Evolutionary conservation across 352 stramenopile genomes (phyloP).

Genomic region (Pythium folliculosum): DNA sequence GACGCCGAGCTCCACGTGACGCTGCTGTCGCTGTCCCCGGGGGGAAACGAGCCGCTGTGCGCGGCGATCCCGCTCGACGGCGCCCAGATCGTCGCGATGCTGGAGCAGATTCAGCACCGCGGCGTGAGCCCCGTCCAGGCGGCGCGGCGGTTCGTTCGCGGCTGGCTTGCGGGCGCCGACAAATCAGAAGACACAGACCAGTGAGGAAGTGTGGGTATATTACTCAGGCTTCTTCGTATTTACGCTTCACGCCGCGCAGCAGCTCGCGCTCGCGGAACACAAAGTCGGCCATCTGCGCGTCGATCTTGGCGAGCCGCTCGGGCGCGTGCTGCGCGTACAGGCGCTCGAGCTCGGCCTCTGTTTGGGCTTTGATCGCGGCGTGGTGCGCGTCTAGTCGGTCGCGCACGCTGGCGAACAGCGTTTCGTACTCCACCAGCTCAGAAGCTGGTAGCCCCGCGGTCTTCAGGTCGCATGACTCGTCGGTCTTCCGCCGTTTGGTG

Average conservation of each 20-base stretch:
- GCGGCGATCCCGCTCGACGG: background rate
- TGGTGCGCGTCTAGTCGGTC: conserved; percentile 38
- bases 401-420: conserved; percentile 36
- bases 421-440: conserved; percentile 30
- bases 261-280: conserved; percentile 49
- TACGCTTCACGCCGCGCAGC: conserved; percentile 41
- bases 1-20: conserved; percentile 3
- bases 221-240: conserved; percentile 39
- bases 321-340: conserved; percentile 55
- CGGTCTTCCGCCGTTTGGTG: background rate
- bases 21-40: background rate
- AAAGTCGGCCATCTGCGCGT: conserved; percentile 50
- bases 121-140: background rate
- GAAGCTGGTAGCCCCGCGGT: background rate
- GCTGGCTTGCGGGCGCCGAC: background rate
- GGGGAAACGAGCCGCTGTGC: background rate
- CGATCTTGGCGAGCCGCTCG: conserved; percentile 55
- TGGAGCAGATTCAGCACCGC: conserved; percentile 24
- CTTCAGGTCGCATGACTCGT: background rate
- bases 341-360: conserved; percentile 33
- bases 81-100: conserved; percentile 7
- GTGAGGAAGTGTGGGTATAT: background rate
- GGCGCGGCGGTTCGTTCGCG: conserved; percentile 12
- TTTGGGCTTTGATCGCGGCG: conserved; percentile 18
- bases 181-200: background rate